Evolutionary conservation across 2,329 filamentous ascomycete genomes (phyloP).

Genomic region (Byssochlamys sp.): DNA sequence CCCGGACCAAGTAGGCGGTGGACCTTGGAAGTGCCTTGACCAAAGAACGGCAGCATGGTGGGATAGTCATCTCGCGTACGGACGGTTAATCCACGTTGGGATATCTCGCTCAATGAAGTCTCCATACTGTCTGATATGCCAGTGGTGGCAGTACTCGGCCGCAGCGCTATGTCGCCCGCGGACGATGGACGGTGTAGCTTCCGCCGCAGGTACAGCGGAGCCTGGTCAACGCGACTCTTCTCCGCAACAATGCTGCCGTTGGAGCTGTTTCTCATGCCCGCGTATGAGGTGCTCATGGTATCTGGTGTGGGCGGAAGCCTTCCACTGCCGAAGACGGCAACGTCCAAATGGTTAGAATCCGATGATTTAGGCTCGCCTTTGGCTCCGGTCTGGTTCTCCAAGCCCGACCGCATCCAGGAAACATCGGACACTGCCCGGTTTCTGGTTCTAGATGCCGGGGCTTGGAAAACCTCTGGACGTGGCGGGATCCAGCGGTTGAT

Average conservation of each 20-base stretch:
- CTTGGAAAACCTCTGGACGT: conserved; percentile 9
- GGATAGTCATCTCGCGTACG: conserved; percentile 16
- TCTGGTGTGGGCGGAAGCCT: conserved; percentile 34
- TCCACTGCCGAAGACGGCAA: conserved; percentile 22
- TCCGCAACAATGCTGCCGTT: conserved; percentile 25
- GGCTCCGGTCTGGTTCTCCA: conserved; percentile 15
- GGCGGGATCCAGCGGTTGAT: conserved; percentile 26
- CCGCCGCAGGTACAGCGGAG: conserved; percentile 11
- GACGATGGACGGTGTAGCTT: conserved; percentile 23
- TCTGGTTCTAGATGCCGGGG: conserved; percentile 11
- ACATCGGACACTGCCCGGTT: conserved; percentile 12
- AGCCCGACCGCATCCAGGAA: conserved; percentile 13
- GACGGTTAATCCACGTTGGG: conserved; percentile 13
- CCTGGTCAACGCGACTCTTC: conserved; percentile 16
- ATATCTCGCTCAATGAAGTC: conserved; percentile 23
- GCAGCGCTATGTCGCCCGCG: conserved; percentile 22
- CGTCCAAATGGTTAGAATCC: conserved; percentile 17
- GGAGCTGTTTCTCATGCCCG: conserved; percentile 21
- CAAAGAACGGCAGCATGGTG: conserved; percentile 23
- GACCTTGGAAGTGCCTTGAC: conserved; percentile 17
- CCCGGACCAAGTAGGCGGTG: conserved; percentile 16
- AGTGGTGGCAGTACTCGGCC: conserved; percentile 22
- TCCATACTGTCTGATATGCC: conserved; percentile 21
- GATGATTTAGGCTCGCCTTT: conserved; percentile 11
- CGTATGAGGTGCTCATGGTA: conserved; percentile 34